A percentile compares a stretch with the other conserved stretches of the same genome.
phyloP scores from a whole-genome alignment of 768 basidiomycete genomes.

The Kwoniella mangroviensis region DNA sequence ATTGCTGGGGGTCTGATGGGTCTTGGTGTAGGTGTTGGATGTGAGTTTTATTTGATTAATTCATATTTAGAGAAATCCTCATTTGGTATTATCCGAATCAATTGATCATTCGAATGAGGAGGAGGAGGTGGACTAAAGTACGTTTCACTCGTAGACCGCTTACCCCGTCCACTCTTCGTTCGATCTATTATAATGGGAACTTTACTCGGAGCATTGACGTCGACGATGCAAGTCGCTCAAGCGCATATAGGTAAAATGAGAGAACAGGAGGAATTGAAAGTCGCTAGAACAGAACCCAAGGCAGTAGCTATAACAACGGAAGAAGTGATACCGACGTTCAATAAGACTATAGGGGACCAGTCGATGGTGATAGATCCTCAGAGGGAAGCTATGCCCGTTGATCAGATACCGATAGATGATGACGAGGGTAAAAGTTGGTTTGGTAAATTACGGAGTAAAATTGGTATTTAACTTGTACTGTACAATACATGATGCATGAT shows the following conservation, averaged over 20 bases:
- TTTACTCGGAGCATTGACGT: constrained; percentile 42
- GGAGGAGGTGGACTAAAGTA: no score
- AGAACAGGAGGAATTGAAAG: constrained; percentile 18
- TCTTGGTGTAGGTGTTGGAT: constrained; percentile 36
- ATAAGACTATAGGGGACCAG: background rate
- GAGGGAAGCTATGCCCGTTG: constrained; percentile 8
- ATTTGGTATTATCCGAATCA: no score
- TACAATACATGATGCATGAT: background rate
- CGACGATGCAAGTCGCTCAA: constrained; percentile 36
- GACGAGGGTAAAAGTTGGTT: constrained; percentile 15
- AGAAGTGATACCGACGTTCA: constrained; percentile 5
- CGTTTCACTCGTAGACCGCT: no score
- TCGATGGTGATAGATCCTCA: background rate
- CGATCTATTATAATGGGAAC: constrained; percentile 49
- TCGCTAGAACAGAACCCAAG: background rate
- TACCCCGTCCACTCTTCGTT: constrained; percentile 48
- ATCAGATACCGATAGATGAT: constrained; percentile 17
- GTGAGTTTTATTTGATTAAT: constrained; percentile 35
- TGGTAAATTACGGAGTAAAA: background rate
- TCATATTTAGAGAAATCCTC: background rate
- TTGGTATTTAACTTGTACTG: background rate
- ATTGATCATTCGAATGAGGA: no score
- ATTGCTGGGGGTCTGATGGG: constrained; percentile 48
- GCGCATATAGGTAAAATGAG: constrained; percentile 32
- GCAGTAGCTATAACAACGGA: constrained; percentile 8